A percentile compares a stretch with the other conserved stretches of the same genome.
phyloP scores from a whole-genome alignment of 768 basidiomycete species.

The Suillus cothurnatus region DNA sequence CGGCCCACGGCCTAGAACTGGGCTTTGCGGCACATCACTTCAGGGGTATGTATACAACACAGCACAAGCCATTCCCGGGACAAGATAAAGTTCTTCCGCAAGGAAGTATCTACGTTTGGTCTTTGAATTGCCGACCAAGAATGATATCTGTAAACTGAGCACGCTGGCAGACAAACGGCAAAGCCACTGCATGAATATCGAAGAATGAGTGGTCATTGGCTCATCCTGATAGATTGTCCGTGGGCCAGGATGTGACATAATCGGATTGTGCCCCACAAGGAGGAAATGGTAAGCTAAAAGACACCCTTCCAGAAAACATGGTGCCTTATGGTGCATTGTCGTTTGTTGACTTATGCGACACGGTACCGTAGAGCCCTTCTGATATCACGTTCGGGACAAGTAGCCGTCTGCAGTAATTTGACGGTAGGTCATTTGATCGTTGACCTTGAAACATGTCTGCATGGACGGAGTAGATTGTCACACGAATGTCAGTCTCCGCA shows the following conservation, averaged over 20 bases:
- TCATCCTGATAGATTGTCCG: not conserved
- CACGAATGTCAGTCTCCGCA: not conserved
- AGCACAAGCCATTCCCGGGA: not conserved
- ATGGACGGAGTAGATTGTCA: not conserved
- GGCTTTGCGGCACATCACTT: no score
- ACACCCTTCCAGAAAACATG: not conserved
- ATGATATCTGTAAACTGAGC: not conserved
- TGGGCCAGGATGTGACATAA: not conserved
- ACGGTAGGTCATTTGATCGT: not conserved
- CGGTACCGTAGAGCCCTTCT: not conserved
- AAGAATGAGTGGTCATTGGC: not conserved
- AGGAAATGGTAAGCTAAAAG: not conserved
- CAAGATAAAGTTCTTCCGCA: not conserved
- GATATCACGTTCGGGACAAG: not conserved
- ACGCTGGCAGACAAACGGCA: no score
- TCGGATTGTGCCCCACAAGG: not conserved
- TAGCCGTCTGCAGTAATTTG: not conserved
- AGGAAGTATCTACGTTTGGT: not conserved
- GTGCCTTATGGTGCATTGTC: not conserved
- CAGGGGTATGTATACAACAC: not conserved
- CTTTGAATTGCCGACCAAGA: not conserved
- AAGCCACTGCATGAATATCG: not conserved
- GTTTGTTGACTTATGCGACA: not conserved
- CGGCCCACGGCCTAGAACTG: no score
- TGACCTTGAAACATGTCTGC: not conserved